Base-by-base conservation (phyloP, 1,139 yeast species). In the Cylindricascospora bacillispora region DNA sequence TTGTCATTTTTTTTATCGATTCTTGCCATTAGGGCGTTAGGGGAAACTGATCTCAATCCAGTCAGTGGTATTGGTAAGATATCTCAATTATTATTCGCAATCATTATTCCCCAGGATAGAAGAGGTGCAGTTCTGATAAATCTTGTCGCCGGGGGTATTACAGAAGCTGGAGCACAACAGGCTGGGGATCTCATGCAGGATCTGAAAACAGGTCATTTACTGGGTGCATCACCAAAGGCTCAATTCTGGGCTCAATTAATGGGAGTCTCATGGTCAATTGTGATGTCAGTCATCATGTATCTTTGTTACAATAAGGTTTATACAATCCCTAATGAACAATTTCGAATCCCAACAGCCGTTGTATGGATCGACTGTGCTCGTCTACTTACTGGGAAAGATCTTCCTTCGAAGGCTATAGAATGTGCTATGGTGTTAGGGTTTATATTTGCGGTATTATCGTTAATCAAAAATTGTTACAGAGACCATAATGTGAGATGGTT, bases 161-260 rank as follows among this genome's bases (percentile, higher is more conserved):
- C 97, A 1, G 98, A 89, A 57, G 97, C 98, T 1, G 97, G 98
- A 5, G 95, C 98, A 2, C 97, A 89, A 56, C 98, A 89, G 56
- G 95, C 97, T 1, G 98, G 98, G 11, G 98, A 89, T 57, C 63
- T 89, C 48, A 82, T 86, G 94, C 97, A 89, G 61, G 98, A 89
- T 56, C 63, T 86, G 44, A 89, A 89, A 52, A 86, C 98, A 0
- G 97, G 98, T 0, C 93, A 82, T 55, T 56, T 89, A 29, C 51
- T 89, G 4, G 94, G 93, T 7, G 97, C 97, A 0, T 79, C 94
- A 0, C 95, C 95, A 14, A 67, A 67, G 36, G 94, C 94, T 2
- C 98, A 89, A 56, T 86, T 89, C 45, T 50, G 74, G 18, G 97
- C 95, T 0, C 97, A 89, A 55, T 45, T 83, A 13, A 69, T 85